Base-by-base conservation (phyloP, 768 basidiomycete genomes). In the Collybia sp. region DNA sequence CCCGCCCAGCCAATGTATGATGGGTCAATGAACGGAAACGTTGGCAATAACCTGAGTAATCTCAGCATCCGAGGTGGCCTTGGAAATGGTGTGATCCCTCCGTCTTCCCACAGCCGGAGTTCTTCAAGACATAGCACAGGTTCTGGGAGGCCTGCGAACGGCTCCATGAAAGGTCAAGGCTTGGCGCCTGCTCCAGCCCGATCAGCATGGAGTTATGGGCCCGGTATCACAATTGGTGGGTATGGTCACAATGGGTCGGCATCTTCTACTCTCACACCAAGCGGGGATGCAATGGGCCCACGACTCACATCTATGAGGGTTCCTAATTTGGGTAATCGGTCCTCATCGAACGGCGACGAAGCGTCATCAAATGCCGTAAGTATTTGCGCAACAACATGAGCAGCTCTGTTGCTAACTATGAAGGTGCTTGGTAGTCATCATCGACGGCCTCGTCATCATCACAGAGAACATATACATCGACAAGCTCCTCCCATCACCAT, bases 361-460 rank as follows among this genome's bases (percentile, higher is more conserved):
- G 81, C 79, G 30, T 80, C 84, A 9, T 89, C 88, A 19, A 81
- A 79, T 42, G 75, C 86, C 45, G 89, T 90, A 62, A 76, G 88
- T 78, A 13, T 46, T 44, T 12, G 39, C 25, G 44, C 40, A 48
- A 48, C 36, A 35, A 46, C 20, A 10, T 43, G 25, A 42, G 25
- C 38, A 37, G 5, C 30, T 44, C 16, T 35, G 13, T 54, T 20
- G 40, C 43, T 47, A 50, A 42, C 40, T 49, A 18, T 41, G 39
- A 34, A 30, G 43, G 39, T 30, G 19, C 44, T 57, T 44, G 41
- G 17, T 41, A 70, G 86, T 88, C 86, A 25, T 88, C 88, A 39
- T 85, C 84, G 5, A 79, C 80, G 11, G 82, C 82, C 1, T 89
- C 90, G 5, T 89, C 88, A 0, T 88, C 87, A 1, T 91, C 89